phyloP scores from a whole-genome alignment of 1,139 yeast genomes.

The Suhomyces wounanorum region DNA sequence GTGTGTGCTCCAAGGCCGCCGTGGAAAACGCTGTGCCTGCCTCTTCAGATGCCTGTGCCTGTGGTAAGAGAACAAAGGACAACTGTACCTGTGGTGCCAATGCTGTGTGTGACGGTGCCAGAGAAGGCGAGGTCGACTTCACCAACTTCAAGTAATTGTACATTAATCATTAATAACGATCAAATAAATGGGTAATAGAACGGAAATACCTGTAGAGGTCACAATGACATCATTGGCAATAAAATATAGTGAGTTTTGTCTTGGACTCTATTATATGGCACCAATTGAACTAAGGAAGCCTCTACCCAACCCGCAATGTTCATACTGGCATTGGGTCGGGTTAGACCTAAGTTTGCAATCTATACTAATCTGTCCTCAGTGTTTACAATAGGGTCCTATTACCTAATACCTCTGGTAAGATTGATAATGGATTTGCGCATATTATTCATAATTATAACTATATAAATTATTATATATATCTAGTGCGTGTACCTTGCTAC shows the following conservation, averaged over 20 bases:
- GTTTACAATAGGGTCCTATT: background rate
- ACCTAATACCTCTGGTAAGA: background rate
- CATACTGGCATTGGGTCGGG: too few species aligned
- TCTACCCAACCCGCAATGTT: too few species aligned
- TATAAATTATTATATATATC: too few species aligned
- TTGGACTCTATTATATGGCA: too few species aligned
- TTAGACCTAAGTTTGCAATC: too few species aligned
- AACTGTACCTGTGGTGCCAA: constrained; percentile 47
- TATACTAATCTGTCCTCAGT: background rate
- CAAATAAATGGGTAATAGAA: background rate
- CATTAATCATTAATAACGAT: constrained; percentile 1
- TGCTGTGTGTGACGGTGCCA: constrained; percentile 40
- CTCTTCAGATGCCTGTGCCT: constrained; percentile 42
- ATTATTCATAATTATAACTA: too few species aligned
- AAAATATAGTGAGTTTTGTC: too few species aligned
- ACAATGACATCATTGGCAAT: too few species aligned
- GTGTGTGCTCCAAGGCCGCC: constrained; percentile 46
- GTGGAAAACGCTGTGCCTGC: constrained; percentile 44
- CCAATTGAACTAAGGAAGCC: too few species aligned
- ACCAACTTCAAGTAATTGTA: constrained; percentile 35
- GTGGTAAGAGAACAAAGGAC: constrained; percentile 47
- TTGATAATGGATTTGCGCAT: background rate
- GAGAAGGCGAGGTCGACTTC: constrained; percentile 52
- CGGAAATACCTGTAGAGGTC: background rate
- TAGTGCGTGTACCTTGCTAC: too few species aligned